Conservation (phyloP, 2,329 filamentous ascomycete genomes). For the Neocucurbitaria cava region DNA sequence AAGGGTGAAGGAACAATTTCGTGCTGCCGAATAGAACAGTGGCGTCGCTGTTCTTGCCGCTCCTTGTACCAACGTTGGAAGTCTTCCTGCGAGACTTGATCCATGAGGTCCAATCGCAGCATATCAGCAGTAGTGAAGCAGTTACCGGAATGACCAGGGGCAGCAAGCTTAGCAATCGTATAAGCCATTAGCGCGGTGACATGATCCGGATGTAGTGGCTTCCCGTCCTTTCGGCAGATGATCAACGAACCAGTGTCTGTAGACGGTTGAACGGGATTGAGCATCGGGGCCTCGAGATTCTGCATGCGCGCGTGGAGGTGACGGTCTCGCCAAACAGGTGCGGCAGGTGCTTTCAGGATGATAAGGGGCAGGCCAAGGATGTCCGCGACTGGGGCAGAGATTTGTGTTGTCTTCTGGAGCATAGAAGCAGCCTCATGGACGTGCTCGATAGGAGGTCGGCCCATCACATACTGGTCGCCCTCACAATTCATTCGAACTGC, state of each 20-base stretch:
- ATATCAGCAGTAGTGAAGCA: neutral
- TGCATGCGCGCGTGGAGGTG: neutral
- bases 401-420: neutral
- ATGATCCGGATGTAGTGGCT: constrained; percentile 16
- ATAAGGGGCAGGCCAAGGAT: constrained; percentile 18
- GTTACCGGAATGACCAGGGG: neutral
- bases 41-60: neutral
- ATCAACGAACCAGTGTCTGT: constrained; percentile 9
- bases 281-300: constrained; percentile 1
- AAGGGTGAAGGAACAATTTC: neutral
- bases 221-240: constrained; percentile 19
- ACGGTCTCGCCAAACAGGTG: constrained; percentile 13
- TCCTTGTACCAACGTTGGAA: constrained; percentile 2
- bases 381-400: constrained; percentile 14
- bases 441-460: neutral
- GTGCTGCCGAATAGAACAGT: neutral
- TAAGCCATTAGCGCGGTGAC: constrained; percentile 12
- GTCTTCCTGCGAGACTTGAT: constrained; percentile 2
- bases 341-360: constrained; percentile 4
- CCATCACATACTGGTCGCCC: neutral
- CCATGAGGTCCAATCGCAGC: neutral
- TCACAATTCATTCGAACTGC: neutral
- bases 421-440: constrained; percentile 2
- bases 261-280: constrained; percentile 7
- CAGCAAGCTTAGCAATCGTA: neutral